phyloP scores from a whole-genome alignment of 257 asterid genomes.

The Solanum chiquidenum region DNA sequence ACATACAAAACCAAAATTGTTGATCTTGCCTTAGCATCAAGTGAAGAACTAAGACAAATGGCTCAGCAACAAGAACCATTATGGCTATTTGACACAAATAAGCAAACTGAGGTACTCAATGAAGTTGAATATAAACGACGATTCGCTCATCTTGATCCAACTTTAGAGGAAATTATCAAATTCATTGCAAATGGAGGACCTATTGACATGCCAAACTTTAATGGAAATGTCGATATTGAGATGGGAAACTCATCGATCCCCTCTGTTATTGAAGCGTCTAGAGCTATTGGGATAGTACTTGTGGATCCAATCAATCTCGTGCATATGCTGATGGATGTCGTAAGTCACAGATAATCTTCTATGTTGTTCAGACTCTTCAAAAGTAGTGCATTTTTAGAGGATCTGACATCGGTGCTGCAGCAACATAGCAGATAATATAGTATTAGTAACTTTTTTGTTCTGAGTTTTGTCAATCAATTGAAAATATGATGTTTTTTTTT shows the following conservation, averaged over 20 bases:
- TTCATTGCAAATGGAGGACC: slow-evolving; percentile 18
- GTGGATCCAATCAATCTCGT: slow-evolving; percentile 23
- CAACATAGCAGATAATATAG: background rate
- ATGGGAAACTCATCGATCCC: background rate
- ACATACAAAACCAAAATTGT: slow-evolving; percentile 18
- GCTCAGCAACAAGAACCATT: slow-evolving; percentile 27
- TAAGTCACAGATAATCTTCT: slow-evolving; percentile 2
- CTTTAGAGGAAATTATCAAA: slow-evolving; percentile 35
- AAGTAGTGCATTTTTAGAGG: background rate
- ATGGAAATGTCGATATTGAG: background rate
- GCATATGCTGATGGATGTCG: slow-evolving; percentile 43
- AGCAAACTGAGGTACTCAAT: slow-evolving; percentile 27
- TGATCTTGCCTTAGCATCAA: slow-evolving; percentile 27
- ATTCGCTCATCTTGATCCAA: slow-evolving; percentile 26
- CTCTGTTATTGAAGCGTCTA: slow-evolving; percentile 22
- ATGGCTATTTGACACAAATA: slow-evolving; percentile 26
- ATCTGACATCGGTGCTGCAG: background rate
- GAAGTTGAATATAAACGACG: slow-evolving; percentile 25
- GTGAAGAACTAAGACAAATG: slow-evolving; percentile 33
- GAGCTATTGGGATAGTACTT: slow-evolving; percentile 34
- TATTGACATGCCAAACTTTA: slow-evolving; percentile 16
- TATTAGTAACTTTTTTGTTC: background rate
- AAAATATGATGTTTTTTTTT: background rate
- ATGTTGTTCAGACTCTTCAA: background rate
- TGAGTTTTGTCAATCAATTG: background rate